Evolutionary conservation across 2,329 filamentous ascomycete species (phyloP).

Genomic region (Allantophomopsis lycopodina): DNA sequence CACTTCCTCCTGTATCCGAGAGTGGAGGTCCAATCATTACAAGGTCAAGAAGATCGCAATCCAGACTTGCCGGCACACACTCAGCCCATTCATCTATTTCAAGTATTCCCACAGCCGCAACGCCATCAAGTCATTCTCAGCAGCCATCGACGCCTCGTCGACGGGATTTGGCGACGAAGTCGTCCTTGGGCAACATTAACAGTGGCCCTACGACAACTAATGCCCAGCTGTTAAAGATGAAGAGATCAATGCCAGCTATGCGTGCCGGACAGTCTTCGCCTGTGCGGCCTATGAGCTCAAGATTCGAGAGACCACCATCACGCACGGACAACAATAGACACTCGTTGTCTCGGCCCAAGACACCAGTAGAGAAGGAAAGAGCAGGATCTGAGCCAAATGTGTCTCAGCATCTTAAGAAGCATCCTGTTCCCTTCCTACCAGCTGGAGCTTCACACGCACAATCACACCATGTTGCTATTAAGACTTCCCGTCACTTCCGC

Average conservation of each 20-base stretch:
- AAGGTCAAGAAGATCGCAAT: slow-evolving; percentile 46
- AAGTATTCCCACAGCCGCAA: slow-evolving; percentile 46
- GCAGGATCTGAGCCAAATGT: slow-evolving; percentile 33
- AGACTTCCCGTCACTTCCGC: slow-evolving; percentile 55
- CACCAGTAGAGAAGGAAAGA: slow-evolving; percentile 47
- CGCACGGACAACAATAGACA: slow-evolving; percentile 31
- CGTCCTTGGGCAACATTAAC: slow-evolving; percentile 37
- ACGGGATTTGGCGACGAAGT: slow-evolving; percentile 41
- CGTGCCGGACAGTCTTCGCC: slow-evolving; percentile 28
- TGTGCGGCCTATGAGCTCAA: slow-evolving; percentile 30
- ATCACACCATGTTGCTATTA: slow-evolving; percentile 66
- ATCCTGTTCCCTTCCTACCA: slow-evolving; percentile 63
- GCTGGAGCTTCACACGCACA: slow-evolving; percentile 60
- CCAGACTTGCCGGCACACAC: slow-evolving; percentile 49
- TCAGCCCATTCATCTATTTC: slow-evolving; percentile 55
- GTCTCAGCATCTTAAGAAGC: slow-evolving; percentile 39
- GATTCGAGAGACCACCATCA: slow-evolving; percentile 46
- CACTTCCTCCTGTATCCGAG: slow-evolving; percentile 87
- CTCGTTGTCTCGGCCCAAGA: slow-evolving; percentile 48
- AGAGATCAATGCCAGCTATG: slow-evolving; percentile 50
- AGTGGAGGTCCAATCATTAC: slow-evolving; percentile 60
- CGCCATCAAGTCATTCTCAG: slow-evolving; percentile 35
- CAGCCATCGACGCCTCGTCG: slow-evolving; percentile 46
- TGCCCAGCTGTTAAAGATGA: slow-evolving; percentile 49
- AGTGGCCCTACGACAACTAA: slow-evolving; percentile 51